Percentiles rank a stretch among this genome's conserved stretches.
Evolutionary conservation across 192 early-diverging fungal species (phyloP).

Genomic region (Backusella westeae): DNA sequence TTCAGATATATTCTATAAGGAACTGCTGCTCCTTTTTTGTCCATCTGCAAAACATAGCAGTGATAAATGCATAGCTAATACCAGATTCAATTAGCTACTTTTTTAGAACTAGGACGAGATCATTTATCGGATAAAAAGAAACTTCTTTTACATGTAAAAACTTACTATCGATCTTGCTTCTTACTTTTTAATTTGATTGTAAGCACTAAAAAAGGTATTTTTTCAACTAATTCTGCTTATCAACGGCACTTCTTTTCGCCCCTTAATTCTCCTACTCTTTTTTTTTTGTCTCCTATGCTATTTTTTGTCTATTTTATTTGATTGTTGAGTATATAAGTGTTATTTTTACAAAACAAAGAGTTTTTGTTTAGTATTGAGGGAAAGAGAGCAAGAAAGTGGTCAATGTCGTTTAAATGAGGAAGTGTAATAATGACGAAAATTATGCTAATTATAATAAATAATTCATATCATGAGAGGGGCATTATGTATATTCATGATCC

Average conservation of each 20-base stretch:
- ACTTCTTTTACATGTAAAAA: background rate
- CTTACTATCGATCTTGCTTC: background rate
- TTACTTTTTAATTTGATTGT: background rate
- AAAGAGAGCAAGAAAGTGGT: background rate
- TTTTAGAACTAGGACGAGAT: background rate
- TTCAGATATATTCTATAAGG: background rate
- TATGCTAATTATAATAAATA: background rate
- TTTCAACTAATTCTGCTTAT: background rate
- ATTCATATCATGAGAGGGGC: conserved; percentile 2
- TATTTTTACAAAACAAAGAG: background rate
- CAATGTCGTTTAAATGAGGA: background rate
- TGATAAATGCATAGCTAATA: conserved; percentile 8
- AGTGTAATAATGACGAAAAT: background rate
- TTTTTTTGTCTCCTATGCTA: background rate
- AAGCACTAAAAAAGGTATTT: background rate
- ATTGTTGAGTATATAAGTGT: background rate
- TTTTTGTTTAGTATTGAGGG: background rate
- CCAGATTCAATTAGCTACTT: conserved; percentile 1
- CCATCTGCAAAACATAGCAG: conserved; percentile 4
- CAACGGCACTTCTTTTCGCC: background rate
- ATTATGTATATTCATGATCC: background rate
- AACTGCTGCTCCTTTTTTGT: conserved; percentile 3
- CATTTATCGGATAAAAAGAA: conserved; percentile 5
- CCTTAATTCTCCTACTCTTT: background rate
- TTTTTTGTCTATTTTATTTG: background rate